Evolutionary conservation across 179 eudicot genomes (phyloP).

Genomic region (Gypsophila paniculata): DNA sequence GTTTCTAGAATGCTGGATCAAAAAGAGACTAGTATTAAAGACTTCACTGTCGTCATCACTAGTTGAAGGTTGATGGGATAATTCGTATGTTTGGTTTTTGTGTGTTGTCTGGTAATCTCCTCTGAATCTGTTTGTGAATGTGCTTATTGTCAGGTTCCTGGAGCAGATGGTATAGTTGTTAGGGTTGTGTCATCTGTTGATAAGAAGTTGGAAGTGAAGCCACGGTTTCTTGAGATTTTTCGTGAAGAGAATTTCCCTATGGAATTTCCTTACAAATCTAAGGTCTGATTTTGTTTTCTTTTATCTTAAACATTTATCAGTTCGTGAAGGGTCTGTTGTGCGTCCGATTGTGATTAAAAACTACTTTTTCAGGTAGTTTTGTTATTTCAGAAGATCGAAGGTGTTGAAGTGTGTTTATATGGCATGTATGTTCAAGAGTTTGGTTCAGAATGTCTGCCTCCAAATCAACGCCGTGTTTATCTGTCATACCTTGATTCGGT

Average conservation of each 20-base stretch:
- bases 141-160: constrained; percentile 68
- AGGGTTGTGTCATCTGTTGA: constrained; percentile 99
- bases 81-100: neutral
- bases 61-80: no score
- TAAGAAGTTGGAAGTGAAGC: constrained; percentile 97
- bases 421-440: constrained; percentile 99
- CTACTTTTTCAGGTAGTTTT: constrained; percentile 65
- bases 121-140: constrained; percentile 10
- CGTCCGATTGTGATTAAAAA: neutral
- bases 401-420: constrained; percentile 93
- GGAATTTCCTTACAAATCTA: constrained; percentile 89
- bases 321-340: neutral
- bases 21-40: neutral
- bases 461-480: constrained; percentile 93
- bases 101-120: neutral
- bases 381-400: constrained; percentile 93
- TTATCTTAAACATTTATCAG: neutral
- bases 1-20: neutral
- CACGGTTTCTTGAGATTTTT: constrained; percentile 84
- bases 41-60: neutral
- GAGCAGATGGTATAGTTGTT: constrained; percentile 90
- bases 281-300: constrained; percentile 41
- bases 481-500: constrained; percentile 97
- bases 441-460: constrained; percentile 82
- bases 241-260: constrained; percentile 85